Evolutionary conservation across 108 stramenopile species (phyloP), one percentile per base, ranked within the genome.

Genomic region (Cyclostephanos invisitatus): DNA sequence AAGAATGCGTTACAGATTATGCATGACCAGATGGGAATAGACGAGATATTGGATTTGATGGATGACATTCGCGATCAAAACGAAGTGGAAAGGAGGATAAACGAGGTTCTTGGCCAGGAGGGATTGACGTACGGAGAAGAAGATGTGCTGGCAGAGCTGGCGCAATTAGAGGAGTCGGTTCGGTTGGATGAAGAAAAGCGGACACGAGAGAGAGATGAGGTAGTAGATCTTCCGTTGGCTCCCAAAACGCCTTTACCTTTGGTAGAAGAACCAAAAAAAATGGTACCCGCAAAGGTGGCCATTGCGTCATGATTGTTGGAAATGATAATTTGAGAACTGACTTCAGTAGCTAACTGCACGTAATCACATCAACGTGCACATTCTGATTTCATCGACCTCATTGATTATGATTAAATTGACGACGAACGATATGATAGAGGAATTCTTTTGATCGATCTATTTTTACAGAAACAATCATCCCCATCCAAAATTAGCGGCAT

Each of bases 11-110:
- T 97, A 56, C 83, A 91, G 59, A 84, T 86, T 42, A 72, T 97
- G 76, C 93, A 97, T 67, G 73, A 90, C 58, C 85, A 97, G 64
- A 92, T 90, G 56, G 87, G 91, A 18, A 82, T 95, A 15, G 96
- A 97, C 40, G 89, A 93, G 82, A 91, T 97, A n/a, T 64, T 94
- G 67, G 69, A 92, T 44, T 80, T 97, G 67, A 95, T 97, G 96
- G 96, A 94, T 65, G 83, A 92, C 47, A 84, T 95, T 55, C 73
- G 85, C 46, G 94, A 94, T 82, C 87, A 92, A 70, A 64, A 82
- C 60, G 94, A 93, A 69, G 73, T 93, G 21, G 92, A 96, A 77
- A 78, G 72, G 64, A 86, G 86, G 77, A 93, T 96, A 55, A 80
- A 77, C n/a, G 85, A 88, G 21, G 75, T 86, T 49, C 60, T 94